Evolutionary conservation across 139 green algal species (phyloP).

Genomic region (Pycnococcus provasolii): DNA sequence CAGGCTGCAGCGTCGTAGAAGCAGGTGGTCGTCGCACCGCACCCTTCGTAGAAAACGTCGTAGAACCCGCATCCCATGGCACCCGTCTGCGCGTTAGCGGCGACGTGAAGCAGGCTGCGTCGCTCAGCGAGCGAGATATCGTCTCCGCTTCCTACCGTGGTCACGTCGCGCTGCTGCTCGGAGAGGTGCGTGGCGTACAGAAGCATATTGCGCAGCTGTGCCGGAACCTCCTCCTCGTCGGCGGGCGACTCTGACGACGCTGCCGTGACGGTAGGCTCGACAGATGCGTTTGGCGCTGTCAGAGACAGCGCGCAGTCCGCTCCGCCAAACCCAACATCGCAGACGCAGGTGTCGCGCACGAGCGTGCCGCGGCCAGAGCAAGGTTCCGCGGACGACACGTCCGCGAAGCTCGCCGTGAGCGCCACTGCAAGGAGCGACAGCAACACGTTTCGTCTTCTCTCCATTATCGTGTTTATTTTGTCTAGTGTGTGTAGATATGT

Average conservation of each 20-base stretch:
- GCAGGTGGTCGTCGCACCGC: constrained; percentile 15
- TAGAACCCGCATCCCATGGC: constrained; percentile 28
- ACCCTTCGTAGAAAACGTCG: constrained; percentile 31
- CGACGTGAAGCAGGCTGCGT: not conserved
- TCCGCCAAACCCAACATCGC: no score
- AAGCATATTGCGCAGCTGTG: constrained; percentile 5
- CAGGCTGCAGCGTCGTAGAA: constrained; percentile 19
- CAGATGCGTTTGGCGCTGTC: no score
- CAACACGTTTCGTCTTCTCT: no score
- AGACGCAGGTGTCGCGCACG: no score
- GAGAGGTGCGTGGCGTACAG: constrained; percentile 4
- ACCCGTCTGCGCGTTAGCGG: not conserved
- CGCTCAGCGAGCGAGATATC: not conserved
- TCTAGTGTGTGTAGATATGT: no score
- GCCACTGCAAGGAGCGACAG: no score
- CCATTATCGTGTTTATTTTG: no score
- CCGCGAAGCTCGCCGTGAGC: no score
- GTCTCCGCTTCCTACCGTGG: not conserved
- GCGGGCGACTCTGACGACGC: not conserved
- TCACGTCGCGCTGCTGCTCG: not conserved
- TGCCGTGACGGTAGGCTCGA: no score
- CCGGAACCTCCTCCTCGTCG: not conserved
- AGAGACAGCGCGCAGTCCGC: no score
- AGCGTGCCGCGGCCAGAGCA: no score
- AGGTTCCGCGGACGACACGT: no score